phyloP scores from a whole-genome alignment of 2,329 filamentous ascomycete species.

The Lachnellula occidentalis region DNA sequence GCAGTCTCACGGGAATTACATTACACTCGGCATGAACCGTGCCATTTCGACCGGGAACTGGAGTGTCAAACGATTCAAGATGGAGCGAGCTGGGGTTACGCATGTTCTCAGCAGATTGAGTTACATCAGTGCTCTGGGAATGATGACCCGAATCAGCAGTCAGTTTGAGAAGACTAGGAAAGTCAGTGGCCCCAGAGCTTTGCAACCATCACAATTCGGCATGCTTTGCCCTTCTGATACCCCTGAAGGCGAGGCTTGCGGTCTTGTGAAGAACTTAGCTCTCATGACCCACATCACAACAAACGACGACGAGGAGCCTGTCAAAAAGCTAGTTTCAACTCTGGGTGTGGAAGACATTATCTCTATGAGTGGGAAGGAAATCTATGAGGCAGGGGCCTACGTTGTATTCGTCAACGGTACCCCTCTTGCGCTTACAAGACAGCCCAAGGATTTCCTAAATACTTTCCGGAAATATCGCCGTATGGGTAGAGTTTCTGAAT shows the following conservation, averaged over 20 bases:
- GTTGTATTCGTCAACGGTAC: conserved; percentile 95
- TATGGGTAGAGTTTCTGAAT: conserved; percentile 88
- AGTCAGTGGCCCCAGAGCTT: conserved; percentile 87
- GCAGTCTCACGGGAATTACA: conserved; percentile 76
- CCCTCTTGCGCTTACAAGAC: conserved; percentile 78
- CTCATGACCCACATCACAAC: conserved; percentile 99
- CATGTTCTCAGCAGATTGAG: conserved; percentile 93
- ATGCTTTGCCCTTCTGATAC: conserved; percentile 98
- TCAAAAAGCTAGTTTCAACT: conserved; percentile 79
- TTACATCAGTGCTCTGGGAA: conserved; percentile 93
- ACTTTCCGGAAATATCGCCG: conserved; percentile 82
- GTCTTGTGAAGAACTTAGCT: conserved; percentile 94
- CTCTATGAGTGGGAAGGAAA: conserved; percentile 75
- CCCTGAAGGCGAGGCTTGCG: conserved; percentile 96
- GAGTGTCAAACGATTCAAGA: conserved; percentile 96
- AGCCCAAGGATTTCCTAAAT: conserved; percentile 79
- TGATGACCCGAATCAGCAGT: conserved; percentile 99
- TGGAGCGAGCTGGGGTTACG: conserved; percentile 95
- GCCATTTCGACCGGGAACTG: conserved; percentile 97
- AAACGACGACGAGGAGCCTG: conserved; percentile 86
- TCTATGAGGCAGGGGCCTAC: conserved; percentile 79
- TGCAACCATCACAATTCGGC: conserved; percentile 96
- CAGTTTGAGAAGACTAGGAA: conserved; percentile 99
- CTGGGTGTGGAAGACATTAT: conserved; percentile 80
- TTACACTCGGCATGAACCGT: conserved; percentile 88